A percentile compares a stretch with the other conserved stretches of the same genome.
Conservation (phyloP, 1,284 basidiomycete species). For the Ceratobasidium sp. region DNA sequence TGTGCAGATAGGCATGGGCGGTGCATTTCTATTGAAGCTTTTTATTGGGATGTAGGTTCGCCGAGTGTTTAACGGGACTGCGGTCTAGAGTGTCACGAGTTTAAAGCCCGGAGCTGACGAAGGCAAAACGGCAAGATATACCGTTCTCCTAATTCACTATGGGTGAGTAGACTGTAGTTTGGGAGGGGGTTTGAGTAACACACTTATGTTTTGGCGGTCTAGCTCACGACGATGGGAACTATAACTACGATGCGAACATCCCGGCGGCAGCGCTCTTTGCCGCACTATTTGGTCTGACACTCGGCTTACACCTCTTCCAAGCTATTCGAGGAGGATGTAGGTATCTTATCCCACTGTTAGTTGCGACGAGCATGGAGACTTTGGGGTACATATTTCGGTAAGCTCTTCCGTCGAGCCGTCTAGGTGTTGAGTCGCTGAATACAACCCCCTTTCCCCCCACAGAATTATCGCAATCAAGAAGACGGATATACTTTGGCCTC, state of each 20-base stretch:
- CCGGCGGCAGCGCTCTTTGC: conserved; percentile 39
- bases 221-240: conserved; percentile 32
- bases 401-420: neutral
- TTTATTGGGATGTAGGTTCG: neutral
- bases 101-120: conserved; percentile 6
- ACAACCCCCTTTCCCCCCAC: too few relatives aligned
- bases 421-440: neutral
- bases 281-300: conserved; percentile 31
- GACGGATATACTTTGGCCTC: conserved; percentile 28
- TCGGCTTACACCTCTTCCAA: conserved; percentile 35
- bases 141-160: neutral
- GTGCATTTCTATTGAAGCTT: neutral
- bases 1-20: conserved; percentile 4
- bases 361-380: conserved; percentile 30
- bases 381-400: conserved; percentile 41
- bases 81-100: neutral
- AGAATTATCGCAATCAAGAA: conserved; percentile 44
- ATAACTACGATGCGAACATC: conserved; percentile 40
- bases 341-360: conserved; percentile 35
- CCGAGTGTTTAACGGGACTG: conserved; percentile 32
- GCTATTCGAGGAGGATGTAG: conserved; percentile 12
- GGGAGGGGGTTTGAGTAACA: too few relatives aligned
- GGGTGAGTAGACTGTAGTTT: neutral
- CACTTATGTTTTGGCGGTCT: neutral
- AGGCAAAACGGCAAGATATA: neutral